Conservation (phyloP, 2,329 filamentous ascomycete species). For the Claviceps paspali region DNA sequence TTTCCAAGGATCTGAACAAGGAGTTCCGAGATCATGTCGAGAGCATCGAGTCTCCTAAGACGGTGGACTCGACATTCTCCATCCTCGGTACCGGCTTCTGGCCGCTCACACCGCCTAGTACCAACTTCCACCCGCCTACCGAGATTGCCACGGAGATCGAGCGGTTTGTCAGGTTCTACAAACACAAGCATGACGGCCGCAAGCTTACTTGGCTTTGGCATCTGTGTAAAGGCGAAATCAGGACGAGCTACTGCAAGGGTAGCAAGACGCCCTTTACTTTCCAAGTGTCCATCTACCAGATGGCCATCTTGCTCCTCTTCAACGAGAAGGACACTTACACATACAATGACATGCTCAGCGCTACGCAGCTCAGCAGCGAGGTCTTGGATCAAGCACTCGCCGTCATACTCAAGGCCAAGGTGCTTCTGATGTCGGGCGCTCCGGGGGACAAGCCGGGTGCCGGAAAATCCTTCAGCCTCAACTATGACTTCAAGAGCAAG, state of each 20-base stretch:
- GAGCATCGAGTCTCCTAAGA: conserved; percentile 41
- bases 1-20: conserved; percentile 89
- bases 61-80: conserved; percentile 73
- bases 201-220: conserved; percentile 99
- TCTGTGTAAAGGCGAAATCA: conserved; percentile 91
- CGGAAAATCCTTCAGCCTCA: conserved; percentile 69
- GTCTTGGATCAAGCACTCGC: conserved; percentile 73
- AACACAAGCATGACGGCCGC: conserved; percentile 87
- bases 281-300: conserved; percentile 94
- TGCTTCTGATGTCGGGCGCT: conserved; percentile 57
- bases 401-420: conserved; percentile 86
- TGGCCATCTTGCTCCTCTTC: conserved; percentile 89
- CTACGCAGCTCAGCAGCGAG: conserved; percentile 66
- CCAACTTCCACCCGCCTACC: conserved; percentile 72
- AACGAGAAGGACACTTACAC: conserved; percentile 76
- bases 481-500: conserved; percentile 95
- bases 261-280: conserved; percentile 90
- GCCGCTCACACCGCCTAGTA: conserved; percentile 77
- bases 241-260: conserved; percentile 79
- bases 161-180: conserved; percentile 82
- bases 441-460: conserved; percentile 56
- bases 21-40: conserved; percentile 69
- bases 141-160: conserved; percentile 81
- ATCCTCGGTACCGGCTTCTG: conserved; percentile 95
- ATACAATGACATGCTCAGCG: conserved; percentile 75